A percentile compares a stretch with the other conserved stretches of the same genome.
These are phyloP conservation scores for Aegilops bicornis DNA, from an alignment of 176 grass and related monocot species.

Conservation along the genomic window DNA sequence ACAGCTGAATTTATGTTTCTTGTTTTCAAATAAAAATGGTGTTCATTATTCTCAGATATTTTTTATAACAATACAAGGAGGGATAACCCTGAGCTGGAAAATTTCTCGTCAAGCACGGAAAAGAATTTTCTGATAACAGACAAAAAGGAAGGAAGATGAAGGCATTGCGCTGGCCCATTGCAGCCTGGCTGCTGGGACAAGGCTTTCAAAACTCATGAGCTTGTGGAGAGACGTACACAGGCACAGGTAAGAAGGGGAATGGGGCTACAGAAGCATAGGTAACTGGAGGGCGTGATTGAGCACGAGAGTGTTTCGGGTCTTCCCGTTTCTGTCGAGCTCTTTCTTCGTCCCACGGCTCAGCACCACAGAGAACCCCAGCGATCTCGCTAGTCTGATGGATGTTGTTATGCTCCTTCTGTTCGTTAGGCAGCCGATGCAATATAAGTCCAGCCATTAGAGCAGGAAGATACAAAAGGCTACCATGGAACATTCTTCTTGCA, in stretches of 20 bases:
- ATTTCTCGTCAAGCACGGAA: neutral
- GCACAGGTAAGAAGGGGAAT: conserved; percentile 81
- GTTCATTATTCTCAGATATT: neutral
- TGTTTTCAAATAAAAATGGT: neutral
- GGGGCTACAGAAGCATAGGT: conserved; percentile 84
- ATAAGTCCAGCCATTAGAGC: conserved; percentile 88
- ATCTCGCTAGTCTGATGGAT: conserved; percentile 29
- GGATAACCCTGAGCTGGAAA: neutral
- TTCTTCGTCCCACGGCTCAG: conserved; percentile 29
- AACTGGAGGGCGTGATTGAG: conserved; percentile 58
- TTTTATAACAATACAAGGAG: neutral
- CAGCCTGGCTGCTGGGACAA: neutral
- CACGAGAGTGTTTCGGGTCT: conserved; percentile 6
- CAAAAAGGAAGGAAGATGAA: neutral
- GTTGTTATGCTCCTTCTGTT: conserved; percentile 40
- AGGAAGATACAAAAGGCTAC: conserved; percentile 89
- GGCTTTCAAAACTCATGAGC: conserved; percentile 36
- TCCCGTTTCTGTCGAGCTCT: conserved; percentile 19
- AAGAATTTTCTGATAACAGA: neutral
- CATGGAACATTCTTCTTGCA: conserved; percentile 91
- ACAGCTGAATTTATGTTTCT: neutral
- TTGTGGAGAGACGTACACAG: conserved; percentile 50
- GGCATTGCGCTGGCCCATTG: neutral
- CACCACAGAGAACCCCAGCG: conserved; percentile 28
- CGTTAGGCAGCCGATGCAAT: conserved; percentile 62